Conservation (phyloP, 2,329 filamentous ascomycete species). For the Aspergillus arachidicola region DNA sequence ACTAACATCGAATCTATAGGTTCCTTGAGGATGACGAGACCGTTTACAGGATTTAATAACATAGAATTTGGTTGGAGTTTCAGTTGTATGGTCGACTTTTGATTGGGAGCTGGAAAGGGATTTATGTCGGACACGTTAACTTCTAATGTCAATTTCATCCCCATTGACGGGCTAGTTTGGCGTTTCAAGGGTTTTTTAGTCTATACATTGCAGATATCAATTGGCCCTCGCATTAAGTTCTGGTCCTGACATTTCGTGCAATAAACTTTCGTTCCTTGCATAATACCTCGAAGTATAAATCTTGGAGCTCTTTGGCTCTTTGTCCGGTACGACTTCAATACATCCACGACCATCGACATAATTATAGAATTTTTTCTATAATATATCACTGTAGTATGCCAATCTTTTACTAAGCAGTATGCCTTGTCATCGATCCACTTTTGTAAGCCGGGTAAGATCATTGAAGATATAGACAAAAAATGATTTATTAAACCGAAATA, state of each 20-base stretch:
- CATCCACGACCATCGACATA: not conserved
- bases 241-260: not conserved
- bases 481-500: not conserved
- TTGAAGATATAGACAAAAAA: conserved; percentile 9
- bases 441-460: not conserved
- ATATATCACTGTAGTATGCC: not conserved
- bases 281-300: not conserved
- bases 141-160: conserved; percentile 6
- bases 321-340: not conserved
- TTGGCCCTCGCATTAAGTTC: not conserved
- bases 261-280: conserved; percentile 3
- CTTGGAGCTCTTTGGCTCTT: not conserved
- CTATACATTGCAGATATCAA: not conserved
- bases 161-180: conserved; percentile 14
- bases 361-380: not conserved
- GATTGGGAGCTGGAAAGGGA: conserved; percentile 1
- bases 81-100: conserved; percentile 4
- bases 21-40: conserved; percentile 58
- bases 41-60: conserved; percentile 68
- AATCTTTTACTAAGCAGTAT: not conserved
- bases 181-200: conserved; percentile 10
- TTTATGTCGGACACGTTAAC: conserved; percentile 6
- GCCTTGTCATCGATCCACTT: not conserved
- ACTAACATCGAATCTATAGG: conserved; percentile 31
- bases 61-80: conserved; percentile 7